These are phyloP conservation scores for Cyclanthera cordifolia DNA, from an alignment of 306 rosid genomes.

Conservation along the genomic window DNA sequence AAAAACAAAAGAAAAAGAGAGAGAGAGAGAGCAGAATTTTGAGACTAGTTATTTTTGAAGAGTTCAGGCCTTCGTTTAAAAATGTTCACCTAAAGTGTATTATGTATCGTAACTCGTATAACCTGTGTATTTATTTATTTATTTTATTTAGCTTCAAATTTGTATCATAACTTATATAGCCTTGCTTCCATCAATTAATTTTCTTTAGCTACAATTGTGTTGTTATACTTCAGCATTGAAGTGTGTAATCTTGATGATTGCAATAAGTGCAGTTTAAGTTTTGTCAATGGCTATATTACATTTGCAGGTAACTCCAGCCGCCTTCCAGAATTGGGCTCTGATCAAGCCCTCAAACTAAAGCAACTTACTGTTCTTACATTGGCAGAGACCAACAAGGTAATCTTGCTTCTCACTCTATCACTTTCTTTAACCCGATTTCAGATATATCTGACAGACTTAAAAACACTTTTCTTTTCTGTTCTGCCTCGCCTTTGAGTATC, in stretches of 20 bases:
- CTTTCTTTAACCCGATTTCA: not conserved
- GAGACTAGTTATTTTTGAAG: not conserved
- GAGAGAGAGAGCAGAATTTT: too few relatives aligned
- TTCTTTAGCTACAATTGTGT: not conserved
- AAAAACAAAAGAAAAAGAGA: too few relatives aligned
- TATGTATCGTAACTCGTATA: too few relatives aligned
- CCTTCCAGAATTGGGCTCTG: slow-evolving; percentile 55
- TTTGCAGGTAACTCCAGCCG: slow-evolving; percentile 46
- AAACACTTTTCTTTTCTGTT: not conserved
- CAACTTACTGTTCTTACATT: slow-evolving; percentile 98
- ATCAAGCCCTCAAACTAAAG: slow-evolving; percentile 75
- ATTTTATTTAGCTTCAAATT: too few relatives aligned
- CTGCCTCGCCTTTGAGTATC: not conserved
- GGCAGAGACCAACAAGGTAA: slow-evolving; percentile 79
- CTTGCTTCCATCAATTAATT: not conserved
- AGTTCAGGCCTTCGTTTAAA: not conserved
- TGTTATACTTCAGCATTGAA: not conserved
- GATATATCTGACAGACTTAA: not conserved
- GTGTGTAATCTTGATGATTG: not conserved
- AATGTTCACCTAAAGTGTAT: not conserved
- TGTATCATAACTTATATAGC: not conserved
- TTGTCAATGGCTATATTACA: slow-evolving; percentile 4
- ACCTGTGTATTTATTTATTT: too few relatives aligned
- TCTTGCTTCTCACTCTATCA: not conserved
- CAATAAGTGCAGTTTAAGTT: slow-evolving; percentile 4